phyloP scores from a whole-genome alignment of 306 rosid genomes.

The Notholithocarpus densiflorus region DNA sequence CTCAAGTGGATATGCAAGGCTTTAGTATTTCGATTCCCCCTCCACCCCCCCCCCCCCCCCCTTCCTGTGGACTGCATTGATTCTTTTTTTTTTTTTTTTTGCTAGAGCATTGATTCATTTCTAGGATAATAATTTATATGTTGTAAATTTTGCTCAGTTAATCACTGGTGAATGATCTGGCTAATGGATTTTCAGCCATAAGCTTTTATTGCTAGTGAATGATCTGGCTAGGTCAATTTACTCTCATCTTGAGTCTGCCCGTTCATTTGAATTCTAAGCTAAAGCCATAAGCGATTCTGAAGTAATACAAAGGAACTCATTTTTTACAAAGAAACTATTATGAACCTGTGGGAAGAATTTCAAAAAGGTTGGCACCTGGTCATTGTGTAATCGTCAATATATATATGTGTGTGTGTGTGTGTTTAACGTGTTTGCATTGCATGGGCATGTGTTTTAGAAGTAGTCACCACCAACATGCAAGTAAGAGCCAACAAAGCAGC shows the following conservation, averaged over 20 bases:
- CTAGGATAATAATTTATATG: neutral
- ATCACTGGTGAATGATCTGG: neutral
- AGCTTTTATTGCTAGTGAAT: neutral
- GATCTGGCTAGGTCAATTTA: neutral
- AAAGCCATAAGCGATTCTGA: neutral
- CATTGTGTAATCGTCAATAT: too few relatives aligned
- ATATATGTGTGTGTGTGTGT: too few relatives aligned
- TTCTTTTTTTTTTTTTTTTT: neutral
- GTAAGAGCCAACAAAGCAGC: neutral
- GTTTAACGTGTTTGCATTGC: neutral
- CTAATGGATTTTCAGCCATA: neutral
- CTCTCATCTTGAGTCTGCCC: too few relatives aligned
- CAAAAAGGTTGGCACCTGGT: too few relatives aligned
- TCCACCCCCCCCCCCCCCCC: neutral
- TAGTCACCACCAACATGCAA: neutral
- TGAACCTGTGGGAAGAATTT: too few relatives aligned
- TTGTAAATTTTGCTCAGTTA: neutral
- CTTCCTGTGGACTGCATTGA: neutral
- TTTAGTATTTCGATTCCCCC: conserved; percentile 33
- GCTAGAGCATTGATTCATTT: neutral
- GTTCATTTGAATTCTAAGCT: too few relatives aligned
- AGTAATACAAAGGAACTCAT: neutral
- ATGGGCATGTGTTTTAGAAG: neutral
- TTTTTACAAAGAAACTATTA: too few relatives aligned
- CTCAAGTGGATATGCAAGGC: conserved; percentile 50